Conservation (phyloP, 495 filamentous ascomycete genomes). For the Hypoxylon perforatum region DNA sequence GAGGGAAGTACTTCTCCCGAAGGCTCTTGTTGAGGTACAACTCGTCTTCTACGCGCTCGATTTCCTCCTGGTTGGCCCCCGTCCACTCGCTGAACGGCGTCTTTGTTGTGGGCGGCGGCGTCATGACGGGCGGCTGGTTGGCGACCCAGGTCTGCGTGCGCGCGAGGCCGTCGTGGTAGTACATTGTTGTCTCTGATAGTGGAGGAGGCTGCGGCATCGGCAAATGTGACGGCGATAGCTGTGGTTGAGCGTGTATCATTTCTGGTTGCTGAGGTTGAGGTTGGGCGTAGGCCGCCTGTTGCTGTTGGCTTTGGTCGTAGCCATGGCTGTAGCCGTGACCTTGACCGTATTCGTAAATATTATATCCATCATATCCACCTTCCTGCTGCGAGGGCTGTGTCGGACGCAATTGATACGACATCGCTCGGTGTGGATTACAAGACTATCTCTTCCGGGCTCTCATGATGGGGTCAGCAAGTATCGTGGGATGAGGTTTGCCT, state of each 20-base stretch:
- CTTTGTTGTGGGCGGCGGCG: constrained; percentile 25
- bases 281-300: constrained; percentile 3
- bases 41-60: no score
- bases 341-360: neutral
- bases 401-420: constrained; percentile 39
- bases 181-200: neutral
- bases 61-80: no score
- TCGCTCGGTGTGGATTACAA: constrained; percentile 16
- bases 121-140: constrained; percentile 25
- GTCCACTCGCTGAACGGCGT: constrained; percentile 25
- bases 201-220: neutral
- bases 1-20: no score
- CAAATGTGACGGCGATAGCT: constrained; percentile 1
- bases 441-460: constrained; percentile 9
- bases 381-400: constrained; percentile 18
- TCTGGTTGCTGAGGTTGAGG: constrained; percentile 17
- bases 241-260: constrained; percentile 24
- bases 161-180: constrained; percentile 19
- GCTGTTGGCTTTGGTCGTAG: neutral
- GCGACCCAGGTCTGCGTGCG: constrained; percentile 33
- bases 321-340: constrained; percentile 8
- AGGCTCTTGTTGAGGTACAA: no score
- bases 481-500: neutral
- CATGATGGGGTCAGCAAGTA: constrained; percentile 10
- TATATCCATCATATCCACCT: constrained; percentile 16